Percentiles rank a stretch among this genome's conserved stretches.
Conservation (phyloP, 257 asterid genomes). For the Handroanthus guayacan region DNA sequence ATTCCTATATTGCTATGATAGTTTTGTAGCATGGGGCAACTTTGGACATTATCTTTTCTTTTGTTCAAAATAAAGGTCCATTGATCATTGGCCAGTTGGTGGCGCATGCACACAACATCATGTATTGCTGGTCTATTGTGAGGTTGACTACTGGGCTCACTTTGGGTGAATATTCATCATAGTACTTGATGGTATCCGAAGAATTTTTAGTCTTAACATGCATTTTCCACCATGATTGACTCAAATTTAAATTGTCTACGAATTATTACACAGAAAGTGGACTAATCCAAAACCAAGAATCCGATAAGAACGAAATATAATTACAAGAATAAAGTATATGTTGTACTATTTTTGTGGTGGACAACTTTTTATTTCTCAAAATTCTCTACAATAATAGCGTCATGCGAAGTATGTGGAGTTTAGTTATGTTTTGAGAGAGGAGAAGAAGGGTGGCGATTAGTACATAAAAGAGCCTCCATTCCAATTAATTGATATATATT, state of each 20-base stretch:
- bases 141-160: background rate
- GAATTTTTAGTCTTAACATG: background rate
- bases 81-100: background rate
- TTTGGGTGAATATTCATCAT: background rate
- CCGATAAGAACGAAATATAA: background rate
- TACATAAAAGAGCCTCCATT: too few species aligned
- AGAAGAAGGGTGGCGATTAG: too few species aligned
- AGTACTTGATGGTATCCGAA: constrained; percentile 22
- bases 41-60: background rate
- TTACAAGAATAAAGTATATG: too few species aligned
- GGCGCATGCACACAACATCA: constrained; percentile 20
- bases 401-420: too few species aligned
- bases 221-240: background rate
- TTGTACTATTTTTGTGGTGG: background rate
- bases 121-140: background rate
- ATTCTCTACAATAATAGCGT: too few species aligned
- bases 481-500: too few species aligned
- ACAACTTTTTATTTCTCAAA: too few species aligned
- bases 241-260: background rate
- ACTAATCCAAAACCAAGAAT: background rate
- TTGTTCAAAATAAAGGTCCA: background rate
- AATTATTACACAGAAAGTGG: background rate
- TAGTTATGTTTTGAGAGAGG: too few species aligned
- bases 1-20: background rate
- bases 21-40: constrained; percentile 20